Percentiles rank a stretch among this genome's conserved stretches.
These are phyloP conservation scores for Lepidium aucheri DNA, from an alignment of 345 rosid species.

Conservation along the genomic window DNA sequence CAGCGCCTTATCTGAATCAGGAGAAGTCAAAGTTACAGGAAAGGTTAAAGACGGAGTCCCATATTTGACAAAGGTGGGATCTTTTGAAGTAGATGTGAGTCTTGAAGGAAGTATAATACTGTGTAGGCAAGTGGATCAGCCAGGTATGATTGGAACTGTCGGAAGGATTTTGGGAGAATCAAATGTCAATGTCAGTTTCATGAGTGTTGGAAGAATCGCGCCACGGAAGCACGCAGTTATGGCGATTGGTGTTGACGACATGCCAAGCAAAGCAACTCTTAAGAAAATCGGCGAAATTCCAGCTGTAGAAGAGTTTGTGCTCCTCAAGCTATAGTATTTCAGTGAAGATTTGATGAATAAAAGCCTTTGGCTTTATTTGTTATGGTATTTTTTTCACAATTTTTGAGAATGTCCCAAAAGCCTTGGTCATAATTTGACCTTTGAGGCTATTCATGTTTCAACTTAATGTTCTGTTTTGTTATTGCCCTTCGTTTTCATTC, in stretches of 20 bases:
- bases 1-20: constrained; percentile 63
- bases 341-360: neutral
- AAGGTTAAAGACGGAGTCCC: constrained; percentile 70
- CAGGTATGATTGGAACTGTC: constrained; percentile 72
- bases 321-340: constrained; percentile 51
- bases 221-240: constrained; percentile 75
- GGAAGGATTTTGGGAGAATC: constrained; percentile 69
- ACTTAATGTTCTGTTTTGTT: neutral
- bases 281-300: constrained; percentile 62
- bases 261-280: constrained; percentile 43
- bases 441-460: neutral
- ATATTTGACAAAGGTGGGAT: constrained; percentile 70
- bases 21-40: constrained; percentile 71
- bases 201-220: constrained; percentile 86
- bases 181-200: constrained; percentile 75
- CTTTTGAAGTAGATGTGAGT: constrained; percentile 71
- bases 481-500: neutral
- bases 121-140: constrained; percentile 83
- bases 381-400: neutral
- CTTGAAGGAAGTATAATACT: constrained; percentile 73
- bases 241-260: constrained; percentile 79
- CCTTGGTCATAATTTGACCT: neutral
- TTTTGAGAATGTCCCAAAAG: neutral
- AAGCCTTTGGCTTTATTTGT: neutral
- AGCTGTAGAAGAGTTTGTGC: constrained; percentile 67